These are phyloP conservation scores for Aspergillus tubingensis DNA, from an alignment of 2,329 filamentous ascomycete genomes.

Conservation along the genomic window DNA sequence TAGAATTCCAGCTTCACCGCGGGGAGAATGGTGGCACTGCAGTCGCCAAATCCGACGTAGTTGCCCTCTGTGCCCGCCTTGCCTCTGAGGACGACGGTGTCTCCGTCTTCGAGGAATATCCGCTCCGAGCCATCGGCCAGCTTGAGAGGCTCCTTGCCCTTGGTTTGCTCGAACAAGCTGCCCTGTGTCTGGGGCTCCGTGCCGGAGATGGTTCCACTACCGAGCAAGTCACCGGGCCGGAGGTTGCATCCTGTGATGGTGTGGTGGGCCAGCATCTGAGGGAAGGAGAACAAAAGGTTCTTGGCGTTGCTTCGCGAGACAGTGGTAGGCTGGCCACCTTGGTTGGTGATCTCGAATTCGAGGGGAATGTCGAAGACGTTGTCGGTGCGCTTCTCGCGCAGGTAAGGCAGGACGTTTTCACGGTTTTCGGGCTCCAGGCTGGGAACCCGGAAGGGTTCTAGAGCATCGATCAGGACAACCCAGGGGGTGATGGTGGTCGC, in stretches of 20 bases:
- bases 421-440: conserved; percentile 58
- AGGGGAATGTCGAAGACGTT: conserved; percentile 70
- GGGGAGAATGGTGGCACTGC: conserved; percentile 63
- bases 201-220: conserved; percentile 77
- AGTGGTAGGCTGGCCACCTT: conserved; percentile 55
- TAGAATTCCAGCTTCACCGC: conserved; percentile 35
- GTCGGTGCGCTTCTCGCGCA: conserved; percentile 60
- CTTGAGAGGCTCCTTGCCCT: conserved; percentile 66
- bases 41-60: conserved; percentile 77
- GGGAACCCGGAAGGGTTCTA: conserved; percentile 65
- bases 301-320: conserved; percentile 63
- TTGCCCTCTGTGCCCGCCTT: conserved; percentile 65
- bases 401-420: conserved; percentile 59
- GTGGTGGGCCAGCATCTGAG: conserved; percentile 81
- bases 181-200: conserved; percentile 60
- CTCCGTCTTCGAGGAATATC: conserved; percentile 72
- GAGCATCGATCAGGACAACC: conserved; percentile 74
- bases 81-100: conserved; percentile 67
- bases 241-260: conserved; percentile 74
- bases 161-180: conserved; percentile 71
- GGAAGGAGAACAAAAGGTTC: conserved; percentile 78
- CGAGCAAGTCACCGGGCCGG: conserved; percentile 72
- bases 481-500: conserved; percentile 75
- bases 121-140: conserved; percentile 67
- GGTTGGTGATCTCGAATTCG: conserved; percentile 58